Evolutionary conservation across 2,329 filamentous ascomycete species (phyloP), one percentile per base, ranked within the genome.

Genomic region (Alternaria gansuensis): DNA sequence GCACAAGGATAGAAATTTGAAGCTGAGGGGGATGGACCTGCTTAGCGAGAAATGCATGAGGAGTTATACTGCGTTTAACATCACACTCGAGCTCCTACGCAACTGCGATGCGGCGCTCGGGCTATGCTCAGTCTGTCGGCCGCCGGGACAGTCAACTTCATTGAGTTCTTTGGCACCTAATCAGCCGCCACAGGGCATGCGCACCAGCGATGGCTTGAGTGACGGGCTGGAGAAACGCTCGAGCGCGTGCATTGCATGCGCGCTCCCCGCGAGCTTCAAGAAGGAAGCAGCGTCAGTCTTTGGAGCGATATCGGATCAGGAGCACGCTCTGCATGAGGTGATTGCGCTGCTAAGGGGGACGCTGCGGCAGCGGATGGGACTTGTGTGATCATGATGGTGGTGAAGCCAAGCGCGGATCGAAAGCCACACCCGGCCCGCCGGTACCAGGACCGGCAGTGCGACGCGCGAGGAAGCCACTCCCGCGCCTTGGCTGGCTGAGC

Each of bases 21-120:
- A 24, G 14, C 28, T 45, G 13, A 21, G 43, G 4, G 43, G 43
- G 9, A 45, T 45, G 43, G 43, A 31, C 14, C 23, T 45, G 43
- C 24, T 26, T 23, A 45, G 26, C 23, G 43, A 45, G 24, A n/a
- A n/a, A 21, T 45, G 43, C 14, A 45, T 45, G 43, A 21, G 43
- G 9, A 45, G 13, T 29, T 45, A 45, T 29, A 45, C 43, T n/a
- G 43, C 43, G 23, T 45, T 45, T 23, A 45, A 45, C 14, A 45
- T 45, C 23, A 45, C 43, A n/a, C 43, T 45, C 5, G 43, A 45
- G 21, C 28, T 45, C n/a, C 43, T 45, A 4, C 43, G 14, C 5
- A 29, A 28, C 24, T 45, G 43, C 26, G 43, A 31, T 14, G 21
- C 43, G 5, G 43, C 43, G 23, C 43, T 45, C n/a, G 43, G 23